These are phyloP conservation scores for Moricandia arvensis DNA, from an alignment of 345 rosid species.

Conservation along the genomic window DNA sequence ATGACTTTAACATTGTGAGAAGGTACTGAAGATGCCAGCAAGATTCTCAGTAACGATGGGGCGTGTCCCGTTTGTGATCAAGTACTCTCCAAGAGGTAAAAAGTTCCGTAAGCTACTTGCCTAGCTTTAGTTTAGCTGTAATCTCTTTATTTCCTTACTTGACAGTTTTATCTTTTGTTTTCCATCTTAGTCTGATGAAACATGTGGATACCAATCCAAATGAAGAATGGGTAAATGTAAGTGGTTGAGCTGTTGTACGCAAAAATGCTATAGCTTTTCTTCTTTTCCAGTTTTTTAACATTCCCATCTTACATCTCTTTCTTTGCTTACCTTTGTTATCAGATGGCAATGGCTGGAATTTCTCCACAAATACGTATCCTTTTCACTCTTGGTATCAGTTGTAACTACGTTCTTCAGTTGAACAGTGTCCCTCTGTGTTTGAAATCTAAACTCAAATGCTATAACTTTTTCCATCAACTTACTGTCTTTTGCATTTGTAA, in stretches of 20 bases:
- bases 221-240: constrained; percentile 97
- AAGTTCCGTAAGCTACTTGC: not conserved
- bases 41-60: constrained; percentile 83
- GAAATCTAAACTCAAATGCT: not conserved
- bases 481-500: not conserved
- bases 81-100: constrained; percentile 90
- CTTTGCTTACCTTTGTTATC: constrained; percentile 32
- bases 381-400: constrained; percentile 8
- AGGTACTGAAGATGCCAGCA: constrained; percentile 92
- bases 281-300: not conserved
- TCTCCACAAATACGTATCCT: constrained; percentile 97
- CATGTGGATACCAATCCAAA: constrained; percentile 89
- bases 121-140: not conserved
- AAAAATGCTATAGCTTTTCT: constrained; percentile 8
- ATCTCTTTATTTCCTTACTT: constrained; percentile 13
- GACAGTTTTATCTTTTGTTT: constrained; percentile 31
- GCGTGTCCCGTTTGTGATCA: constrained; percentile 94
- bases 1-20: constrained; percentile 47
- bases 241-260: constrained; percentile 29
- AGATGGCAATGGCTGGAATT: constrained; percentile 95
- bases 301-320: constrained; percentile 11
- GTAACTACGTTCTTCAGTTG: not conserved
- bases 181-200: constrained; percentile 68
- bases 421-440: not conserved
- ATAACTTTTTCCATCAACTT: not conserved